Base-by-base conservation (phyloP, 2,329 filamentous ascomycete species). In the Coniochaeta sp. region DNA sequence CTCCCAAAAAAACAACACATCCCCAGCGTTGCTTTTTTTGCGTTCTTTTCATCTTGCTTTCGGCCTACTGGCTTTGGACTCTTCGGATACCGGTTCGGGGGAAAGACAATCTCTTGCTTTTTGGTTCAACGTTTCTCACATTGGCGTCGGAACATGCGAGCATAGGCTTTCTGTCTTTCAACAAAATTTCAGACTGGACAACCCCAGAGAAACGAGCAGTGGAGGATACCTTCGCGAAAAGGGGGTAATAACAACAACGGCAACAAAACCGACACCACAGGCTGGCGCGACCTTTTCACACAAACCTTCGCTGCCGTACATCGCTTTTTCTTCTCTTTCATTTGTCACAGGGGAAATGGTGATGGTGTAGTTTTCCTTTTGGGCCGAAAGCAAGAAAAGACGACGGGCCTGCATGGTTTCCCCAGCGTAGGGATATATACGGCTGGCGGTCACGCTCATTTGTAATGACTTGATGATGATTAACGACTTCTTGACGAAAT, bases 381-480 rank as follows among this genome's bases (percentile, higher is more conserved):
- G 27, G 26, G 20, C 38, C 38, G 38, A 42, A n/a, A 42, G 46
- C 10, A 14, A 45, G 47, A n/a, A n/a, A n/a, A n/a, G n/a, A n/a
- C n/a, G 47, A 50, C 50, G 48, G 52, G 54, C 56, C 57, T 60
- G 57, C 58, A 60, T 58, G 56, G n/a, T 14, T 53, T 60, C 52
- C n/a, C 40, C 49, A 53, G 55, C n/a, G n/a, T n/a, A n/a, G n/a
- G n/a, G n/a, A 26, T 57, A 57, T 51, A 55, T 55, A 55, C 47
- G 55, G 45, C 35, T 31, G 51, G 56, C 55, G 55, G 53, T 57
- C 55, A 55, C n/a, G n/a, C 49, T 58, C 55, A 57, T 56, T 58
- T 55, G 50, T 58, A 57, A 63, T 57, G 57, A 58, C 52, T 12
- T 59, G 56, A 61, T 58, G 60, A 61, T 53, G 59, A 58, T 56